These are phyloP conservation scores for Mycena leptocephala DNA, from an alignment of 768 basidiomycete species.

Conservation along the genomic window DNA sequence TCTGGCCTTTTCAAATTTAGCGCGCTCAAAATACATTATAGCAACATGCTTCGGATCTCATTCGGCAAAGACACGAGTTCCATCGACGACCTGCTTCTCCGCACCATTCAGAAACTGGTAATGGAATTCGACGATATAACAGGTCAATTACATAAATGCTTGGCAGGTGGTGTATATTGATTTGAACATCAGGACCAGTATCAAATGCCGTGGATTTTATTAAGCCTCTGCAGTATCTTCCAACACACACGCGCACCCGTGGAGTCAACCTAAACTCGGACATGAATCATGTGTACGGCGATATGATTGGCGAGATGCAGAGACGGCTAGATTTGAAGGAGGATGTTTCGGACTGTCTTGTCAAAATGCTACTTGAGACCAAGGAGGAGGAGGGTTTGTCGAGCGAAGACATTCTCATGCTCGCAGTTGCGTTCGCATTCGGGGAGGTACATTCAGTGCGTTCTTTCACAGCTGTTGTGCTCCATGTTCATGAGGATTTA, in stretches of 20 bases:
- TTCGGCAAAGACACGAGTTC: background rate
- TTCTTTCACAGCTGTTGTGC: background rate
- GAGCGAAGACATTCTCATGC: background rate
- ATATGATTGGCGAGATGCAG: background rate
- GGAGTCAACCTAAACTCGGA: background rate
- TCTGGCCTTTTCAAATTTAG: background rate
- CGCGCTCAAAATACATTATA: background rate
- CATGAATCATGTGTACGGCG: background rate
- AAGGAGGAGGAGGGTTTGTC: background rate
- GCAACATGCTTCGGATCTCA: background rate
- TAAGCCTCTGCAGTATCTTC: background rate
- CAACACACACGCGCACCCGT: background rate
- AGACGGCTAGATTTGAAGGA: background rate
- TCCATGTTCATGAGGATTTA: background rate
- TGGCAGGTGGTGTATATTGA: background rate
- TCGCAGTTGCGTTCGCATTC: background rate
- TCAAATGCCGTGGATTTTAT: background rate
- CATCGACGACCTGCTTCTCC: background rate
- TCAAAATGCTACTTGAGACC: background rate
- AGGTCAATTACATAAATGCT: background rate
- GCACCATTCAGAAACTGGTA: background rate
- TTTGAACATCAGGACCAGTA: background rate
- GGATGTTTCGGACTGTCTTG: background rate
- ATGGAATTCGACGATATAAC: background rate
- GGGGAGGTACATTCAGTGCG: background rate